Base-by-base conservation (phyloP, 1,284 basidiomycete species). In the Violaceomyces palustris region DNA sequence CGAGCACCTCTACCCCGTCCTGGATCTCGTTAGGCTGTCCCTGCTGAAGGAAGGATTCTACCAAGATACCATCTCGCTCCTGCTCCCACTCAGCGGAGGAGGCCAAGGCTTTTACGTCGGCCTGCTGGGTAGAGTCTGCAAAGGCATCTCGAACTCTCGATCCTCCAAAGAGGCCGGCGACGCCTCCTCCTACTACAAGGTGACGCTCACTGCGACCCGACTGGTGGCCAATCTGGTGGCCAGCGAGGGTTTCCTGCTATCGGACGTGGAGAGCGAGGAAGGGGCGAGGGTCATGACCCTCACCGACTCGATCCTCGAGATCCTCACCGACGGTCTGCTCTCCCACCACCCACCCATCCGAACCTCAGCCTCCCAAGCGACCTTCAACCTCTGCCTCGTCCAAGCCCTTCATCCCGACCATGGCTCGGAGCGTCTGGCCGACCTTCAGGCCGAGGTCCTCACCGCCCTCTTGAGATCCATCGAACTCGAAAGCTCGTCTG, bases 1-100 rank as follows among this genome's bases (percentile, higher is more conserved):
- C 0, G 78, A 79, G 10, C 77, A 82, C 33, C 77, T 88, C 9
- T 92, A 91, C 75, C 88, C 89, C 0, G 69, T 90, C 1, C 80
- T 84, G 8, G 89, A 92, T 66, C 78, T 91, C 47, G 90, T 87
- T 86, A 79, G 88, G 1, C 77, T 92, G 1, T 85, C 83, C 0
- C 72, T 87, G 7, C 78, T 89, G 22, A 82, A 88, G 68, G 76
- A 79, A 0, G n/a, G 36, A 3, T 51, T 49, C n/a, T 43, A 48
- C 4, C 33, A n/a, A 10, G n/a, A n/a, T n/a, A n/a, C n/a, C 25
- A 28, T 27, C 32, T 21, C 30, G 36, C 10, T 49, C 45, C 35
- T 31, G 28, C 25, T 17, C 49, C 9, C 41, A 36, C 2, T 27
- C 42, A 6, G 47, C 35, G 3, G 17, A 37, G 1, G 49, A 52